Conservation (phyloP, 2,329 filamentous ascomycete genomes). For the Biscogniauxia sp. region DNA sequence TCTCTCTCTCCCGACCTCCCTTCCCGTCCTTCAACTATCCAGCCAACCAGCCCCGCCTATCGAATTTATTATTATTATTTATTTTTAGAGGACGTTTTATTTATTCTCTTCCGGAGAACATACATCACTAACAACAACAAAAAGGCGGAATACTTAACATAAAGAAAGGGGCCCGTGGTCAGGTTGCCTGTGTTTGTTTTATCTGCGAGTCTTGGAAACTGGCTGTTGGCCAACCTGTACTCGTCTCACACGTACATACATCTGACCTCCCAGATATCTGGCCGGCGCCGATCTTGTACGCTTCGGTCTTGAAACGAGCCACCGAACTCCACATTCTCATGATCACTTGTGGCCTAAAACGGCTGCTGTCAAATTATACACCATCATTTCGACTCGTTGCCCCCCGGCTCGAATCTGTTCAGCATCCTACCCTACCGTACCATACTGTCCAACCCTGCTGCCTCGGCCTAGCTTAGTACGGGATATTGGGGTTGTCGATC, state of each 20-base stretch:
- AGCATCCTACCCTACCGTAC: slow-evolving; percentile 31
- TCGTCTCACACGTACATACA: slow-evolving; percentile 24
- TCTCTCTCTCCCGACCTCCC: too few species aligned
- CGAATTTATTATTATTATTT: too few species aligned
- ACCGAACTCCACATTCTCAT: slow-evolving; percentile 36
- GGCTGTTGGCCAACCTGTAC: slow-evolving; percentile 16
- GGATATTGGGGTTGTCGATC: slow-evolving; percentile 55
- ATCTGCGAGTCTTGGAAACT: slow-evolving; percentile 18
- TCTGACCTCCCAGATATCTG: slow-evolving; percentile 32
- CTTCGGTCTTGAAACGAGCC: slow-evolving; percentile 38
- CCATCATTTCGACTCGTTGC: slow-evolving; percentile 31
- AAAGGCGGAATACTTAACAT: slow-evolving; percentile 8
- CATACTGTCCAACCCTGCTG: slow-evolving; percentile 40
- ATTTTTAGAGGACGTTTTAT: too few species aligned
- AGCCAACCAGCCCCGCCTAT: too few species aligned
- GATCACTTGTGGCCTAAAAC: slow-evolving; percentile 34
- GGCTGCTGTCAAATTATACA: slow-evolving; percentile 36
- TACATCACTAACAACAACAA: not conserved
- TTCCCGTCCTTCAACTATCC: too few species aligned
- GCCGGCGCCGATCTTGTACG: slow-evolving; percentile 35
- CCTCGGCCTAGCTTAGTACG: slow-evolving; percentile 45
- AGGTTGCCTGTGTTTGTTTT: slow-evolving; percentile 7
- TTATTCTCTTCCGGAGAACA: too few species aligned
- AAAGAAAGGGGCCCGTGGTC: slow-evolving; percentile 8
- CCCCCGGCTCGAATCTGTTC: slow-evolving; percentile 30